Evolutionary conservation across 208 protist genomes (phyloP), one percentile per base, ranked within the genome.

Genomic region (Leishmania braziliensis): DNA sequence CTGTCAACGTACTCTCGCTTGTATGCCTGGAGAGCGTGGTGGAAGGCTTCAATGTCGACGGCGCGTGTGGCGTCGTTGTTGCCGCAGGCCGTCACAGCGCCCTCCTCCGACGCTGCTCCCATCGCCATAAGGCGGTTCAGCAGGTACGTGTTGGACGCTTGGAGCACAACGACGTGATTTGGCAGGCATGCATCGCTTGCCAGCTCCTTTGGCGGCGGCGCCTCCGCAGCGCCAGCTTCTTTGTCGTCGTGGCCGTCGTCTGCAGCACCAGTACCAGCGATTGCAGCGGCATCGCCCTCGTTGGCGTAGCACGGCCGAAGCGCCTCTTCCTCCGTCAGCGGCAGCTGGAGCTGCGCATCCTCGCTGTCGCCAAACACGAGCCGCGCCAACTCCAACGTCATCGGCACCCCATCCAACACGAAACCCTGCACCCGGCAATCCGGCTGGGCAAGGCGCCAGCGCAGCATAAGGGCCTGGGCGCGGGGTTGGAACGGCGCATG

Each of bases 381-480:
- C 39, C 95, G 85, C 5, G 93, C 94, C 84, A 96, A 88, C 82
- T 90, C 89, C 12, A 98, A 75, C 33, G 93, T 98, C 43, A 92
- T 75, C 43, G 98, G 98, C 65, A 96, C 95, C 10, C 98, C 96
- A 73, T 98, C 95, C 6, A 99, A 81, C 29, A 99, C 86, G 83
- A 95, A 99, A 39, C 98, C 98, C 62, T 98, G 95, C 79, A 98
- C 98, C n/a, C 81, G 80, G 79, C 95, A 98, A 58, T 95, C 92
- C 51, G 91, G 82, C 78, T 91, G 91, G 6, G 86, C 75, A 3
- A 99, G 79, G 48, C 97, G 95, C 93, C 95, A 97, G 54, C 94
- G 91, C 74, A 98, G 79, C 90, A 98, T 98, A 58, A 93, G 33
- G n/a, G 94, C 91, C 60, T 98, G 85, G 9, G 93, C 92, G 71